These are phyloP conservation scores for Aspergillus piperis DNA, from an alignment of 2,329 filamentous ascomycete species.

Conservation along the genomic window DNA sequence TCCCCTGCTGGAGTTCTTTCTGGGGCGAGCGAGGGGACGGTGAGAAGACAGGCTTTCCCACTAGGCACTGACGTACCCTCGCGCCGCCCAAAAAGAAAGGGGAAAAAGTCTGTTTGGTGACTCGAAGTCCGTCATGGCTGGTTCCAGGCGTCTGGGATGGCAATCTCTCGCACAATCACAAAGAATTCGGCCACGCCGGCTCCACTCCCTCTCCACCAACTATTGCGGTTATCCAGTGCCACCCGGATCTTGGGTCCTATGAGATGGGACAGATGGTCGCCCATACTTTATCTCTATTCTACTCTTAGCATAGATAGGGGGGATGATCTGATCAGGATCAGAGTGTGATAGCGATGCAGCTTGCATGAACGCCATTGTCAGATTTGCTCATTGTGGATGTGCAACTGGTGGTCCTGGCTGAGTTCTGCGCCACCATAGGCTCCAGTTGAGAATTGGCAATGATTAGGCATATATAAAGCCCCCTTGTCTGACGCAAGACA, in stretches of 20 bases:
- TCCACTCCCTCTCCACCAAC: slow-evolving; percentile 7
- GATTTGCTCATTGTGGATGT: not conserved
- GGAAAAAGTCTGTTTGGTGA: slow-evolving; percentile 4
- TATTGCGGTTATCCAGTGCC: slow-evolving; percentile 1
- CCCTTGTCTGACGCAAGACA: no score
- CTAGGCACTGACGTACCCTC: slow-evolving; percentile 3
- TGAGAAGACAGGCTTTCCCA: not conserved
- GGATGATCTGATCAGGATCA: not conserved
- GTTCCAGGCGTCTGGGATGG: not conserved
- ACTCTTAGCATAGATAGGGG: no score
- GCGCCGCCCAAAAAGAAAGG: not conserved
- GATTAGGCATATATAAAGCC: no score
- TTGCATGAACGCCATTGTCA: not conserved
- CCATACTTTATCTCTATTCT: not conserved
- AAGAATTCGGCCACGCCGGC: not conserved
- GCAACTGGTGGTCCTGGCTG: not conserved
- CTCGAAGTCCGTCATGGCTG: not conserved
- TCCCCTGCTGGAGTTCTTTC: not conserved
- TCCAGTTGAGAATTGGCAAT: not conserved
- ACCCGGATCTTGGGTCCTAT: not conserved
- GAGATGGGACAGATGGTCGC: not conserved
- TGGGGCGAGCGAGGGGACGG: not conserved
- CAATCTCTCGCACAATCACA: not conserved
- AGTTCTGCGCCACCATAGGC: not conserved
- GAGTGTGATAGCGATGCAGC: not conserved